phyloP scores from a whole-genome alignment of 306 rosid genomes.

The Rosa chinensis region DNA sequence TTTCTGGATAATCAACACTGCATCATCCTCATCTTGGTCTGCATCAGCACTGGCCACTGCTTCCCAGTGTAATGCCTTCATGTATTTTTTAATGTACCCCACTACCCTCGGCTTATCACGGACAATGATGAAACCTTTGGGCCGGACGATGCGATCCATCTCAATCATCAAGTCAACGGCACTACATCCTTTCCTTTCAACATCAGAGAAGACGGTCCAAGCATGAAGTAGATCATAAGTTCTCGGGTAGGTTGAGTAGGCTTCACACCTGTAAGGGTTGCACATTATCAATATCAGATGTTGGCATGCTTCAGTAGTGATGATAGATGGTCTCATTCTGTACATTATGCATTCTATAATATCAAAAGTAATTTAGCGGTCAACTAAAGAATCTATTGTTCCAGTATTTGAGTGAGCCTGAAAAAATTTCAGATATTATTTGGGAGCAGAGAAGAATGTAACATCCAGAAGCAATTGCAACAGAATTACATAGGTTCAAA shows the following conservation, averaged over 20 bases:
- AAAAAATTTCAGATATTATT: neutral
- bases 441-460: neutral
- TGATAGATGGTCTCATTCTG: neutral
- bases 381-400: neutral
- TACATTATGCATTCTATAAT: neutral
- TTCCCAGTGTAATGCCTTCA: conserved; percentile 92
- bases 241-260: conserved; percentile 92
- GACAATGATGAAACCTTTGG: conserved; percentile 76
- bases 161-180: conserved; percentile 74
- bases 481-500: neutral
- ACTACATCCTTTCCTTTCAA: conserved; percentile 73
- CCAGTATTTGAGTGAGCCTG: neutral
- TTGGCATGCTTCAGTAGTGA: neutral
- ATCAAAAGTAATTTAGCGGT: neutral
- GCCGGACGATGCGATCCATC: conserved; percentile 92
- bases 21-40: conserved; percentile 52
- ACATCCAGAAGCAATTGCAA: neutral
- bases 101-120: conserved; percentile 69
- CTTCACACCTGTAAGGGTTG: conserved; percentile 73
- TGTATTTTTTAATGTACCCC: conserved; percentile 68
- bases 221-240: conserved; percentile 94
- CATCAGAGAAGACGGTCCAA: conserved; percentile 73
- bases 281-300: neutral
- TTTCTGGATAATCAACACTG: conserved; percentile 73
- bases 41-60: conserved; percentile 60